Conservation (phyloP, 176 grass and related monocot genomes). For the Oryza meyeriana region DNA sequence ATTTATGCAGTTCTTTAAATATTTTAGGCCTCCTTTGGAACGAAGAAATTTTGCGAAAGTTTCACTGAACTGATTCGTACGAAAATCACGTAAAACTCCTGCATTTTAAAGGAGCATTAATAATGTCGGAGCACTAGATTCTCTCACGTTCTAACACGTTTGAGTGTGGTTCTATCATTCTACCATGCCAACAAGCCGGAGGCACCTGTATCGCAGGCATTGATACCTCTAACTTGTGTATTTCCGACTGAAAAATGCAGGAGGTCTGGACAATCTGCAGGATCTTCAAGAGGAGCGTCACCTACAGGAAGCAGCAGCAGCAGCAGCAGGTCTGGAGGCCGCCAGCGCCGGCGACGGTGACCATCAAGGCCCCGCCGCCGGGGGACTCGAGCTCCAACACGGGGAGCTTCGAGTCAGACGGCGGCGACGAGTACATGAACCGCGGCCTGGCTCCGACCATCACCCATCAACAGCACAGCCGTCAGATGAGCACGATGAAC, state of each 20-base stretch:
- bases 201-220: background rate
- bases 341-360: background rate
- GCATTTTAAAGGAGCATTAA: background rate
- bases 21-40: background rate
- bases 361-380: background rate
- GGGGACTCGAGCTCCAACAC: constrained; percentile 60
- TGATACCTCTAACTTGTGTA: constrained; percentile 2
- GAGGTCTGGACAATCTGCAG: constrained; percentile 92
- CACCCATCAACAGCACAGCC: constrained; percentile 11
- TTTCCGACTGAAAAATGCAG: constrained; percentile 33
- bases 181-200: background rate
- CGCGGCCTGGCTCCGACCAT: constrained; percentile 25
- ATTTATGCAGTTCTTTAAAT: background rate
- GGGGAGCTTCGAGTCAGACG: constrained; percentile 62
- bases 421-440: constrained; percentile 51
- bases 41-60: background rate
- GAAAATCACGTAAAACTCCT: background rate
- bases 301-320: constrained; percentile 51
- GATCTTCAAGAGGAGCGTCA: constrained; percentile 73
- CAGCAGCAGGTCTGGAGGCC: constrained; percentile 38
- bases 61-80: background rate
- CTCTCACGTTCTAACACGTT: background rate
- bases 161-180: background rate
- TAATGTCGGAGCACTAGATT: background rate
- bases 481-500: background rate